Percentiles rank a stretch among this genome's conserved stretches.
Evolutionary conservation across 768 basidiomycete genomes (phyloP).

Genomic region (Termitomyces sp.): DNA sequence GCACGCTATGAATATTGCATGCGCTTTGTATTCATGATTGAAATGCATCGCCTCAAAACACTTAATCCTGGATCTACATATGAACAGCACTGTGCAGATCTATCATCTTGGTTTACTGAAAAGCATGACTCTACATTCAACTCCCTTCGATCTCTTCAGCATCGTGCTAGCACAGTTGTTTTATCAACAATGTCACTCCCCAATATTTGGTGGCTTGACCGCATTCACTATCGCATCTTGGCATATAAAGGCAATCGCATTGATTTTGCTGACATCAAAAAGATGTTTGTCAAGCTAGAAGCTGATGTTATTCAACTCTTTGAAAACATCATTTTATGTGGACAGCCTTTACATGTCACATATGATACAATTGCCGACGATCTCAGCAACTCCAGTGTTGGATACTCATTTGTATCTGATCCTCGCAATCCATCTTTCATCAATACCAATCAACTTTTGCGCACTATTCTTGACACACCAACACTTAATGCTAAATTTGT

Average conservation of each 20-base stretch:
- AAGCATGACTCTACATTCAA: background rate
- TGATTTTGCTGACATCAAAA: background rate
- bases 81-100: background rate
- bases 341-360: background rate
- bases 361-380: background rate
- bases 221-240: background rate
- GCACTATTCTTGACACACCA: background rate
- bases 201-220: background rate
- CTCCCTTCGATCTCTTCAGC: background rate
- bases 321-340: background rate
- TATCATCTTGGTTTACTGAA: background rate
- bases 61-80: background rate
- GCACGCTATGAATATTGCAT: background rate
- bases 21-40: background rate
- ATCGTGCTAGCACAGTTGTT: background rate
- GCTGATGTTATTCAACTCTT: background rate
- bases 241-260: background rate
- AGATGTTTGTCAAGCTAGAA: background rate
- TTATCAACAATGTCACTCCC: background rate
- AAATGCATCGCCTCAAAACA: background rate
- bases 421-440: background rate
- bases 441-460: background rate
- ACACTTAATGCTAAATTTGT: background rate
- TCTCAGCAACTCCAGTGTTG: background rate
- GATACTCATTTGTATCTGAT: background rate